Evolutionary conservation across 2,329 filamentous ascomycete genomes (phyloP).

Genomic region (Neonectria hederae): DNA sequence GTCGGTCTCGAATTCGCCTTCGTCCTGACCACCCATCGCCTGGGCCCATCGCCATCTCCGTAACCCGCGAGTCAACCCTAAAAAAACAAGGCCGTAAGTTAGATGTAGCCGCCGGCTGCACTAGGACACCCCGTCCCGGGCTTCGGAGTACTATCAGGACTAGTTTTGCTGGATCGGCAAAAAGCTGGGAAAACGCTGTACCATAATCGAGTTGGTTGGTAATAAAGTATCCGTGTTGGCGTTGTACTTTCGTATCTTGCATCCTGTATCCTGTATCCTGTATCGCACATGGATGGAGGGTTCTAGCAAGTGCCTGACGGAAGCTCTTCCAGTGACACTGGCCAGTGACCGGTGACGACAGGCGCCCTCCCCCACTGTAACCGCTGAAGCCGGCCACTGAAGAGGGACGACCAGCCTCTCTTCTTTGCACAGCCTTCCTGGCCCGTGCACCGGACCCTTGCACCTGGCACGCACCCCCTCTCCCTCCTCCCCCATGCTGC

Average conservation of each 20-base stretch:
- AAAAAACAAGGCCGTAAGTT: background rate
- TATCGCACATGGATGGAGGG: background rate
- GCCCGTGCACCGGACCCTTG: slow-evolving; percentile 5
- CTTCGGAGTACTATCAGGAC: background rate
- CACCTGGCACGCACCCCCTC: background rate
- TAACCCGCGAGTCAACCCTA: background rate
- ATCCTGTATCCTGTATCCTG: background rate
- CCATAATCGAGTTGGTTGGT: background rate
- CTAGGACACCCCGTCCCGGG: background rate
- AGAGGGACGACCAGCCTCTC: background rate
- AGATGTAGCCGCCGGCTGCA: background rate
- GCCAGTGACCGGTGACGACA: slow-evolving; percentile 1
- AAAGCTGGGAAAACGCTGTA: background rate
- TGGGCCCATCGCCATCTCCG: slow-evolving; percentile 33
- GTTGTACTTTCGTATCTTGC: too few relatives aligned
- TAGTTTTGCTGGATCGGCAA: background rate
- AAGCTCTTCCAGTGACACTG: background rate
- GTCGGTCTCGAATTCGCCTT: background rate
- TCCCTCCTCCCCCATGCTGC: background rate
- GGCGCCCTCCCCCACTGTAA: slow-evolving; percentile 16
- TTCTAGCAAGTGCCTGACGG: background rate
- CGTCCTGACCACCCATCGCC: slow-evolving; percentile 22
- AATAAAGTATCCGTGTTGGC: too few relatives aligned
- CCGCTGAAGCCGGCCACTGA: slow-evolving; percentile 12
- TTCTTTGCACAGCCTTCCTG: slow-evolving; percentile 17